These are phyloP conservation scores for Lentinus brumalis DNA, from an alignment of 768 basidiomycete species.

Conservation along the genomic window DNA sequence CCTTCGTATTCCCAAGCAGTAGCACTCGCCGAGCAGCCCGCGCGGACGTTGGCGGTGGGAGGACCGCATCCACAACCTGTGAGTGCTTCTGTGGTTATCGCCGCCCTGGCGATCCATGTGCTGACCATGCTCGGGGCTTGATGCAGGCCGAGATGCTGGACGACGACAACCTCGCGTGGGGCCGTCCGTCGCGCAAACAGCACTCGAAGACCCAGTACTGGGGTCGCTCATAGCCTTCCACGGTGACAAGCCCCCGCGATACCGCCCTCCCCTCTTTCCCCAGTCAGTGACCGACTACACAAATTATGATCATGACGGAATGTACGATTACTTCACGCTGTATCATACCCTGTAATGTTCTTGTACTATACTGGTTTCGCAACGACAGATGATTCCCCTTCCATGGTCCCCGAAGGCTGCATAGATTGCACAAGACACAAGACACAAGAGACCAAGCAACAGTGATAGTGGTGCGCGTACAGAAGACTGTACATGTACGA, in stretches of 20 bases:
- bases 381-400: not conserved
- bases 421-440: too few relatives aligned
- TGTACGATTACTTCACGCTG: not conserved
- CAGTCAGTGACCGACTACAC: not conserved
- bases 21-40: not conserved
- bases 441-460: too few relatives aligned
- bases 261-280: not conserved
- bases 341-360: not conserved
- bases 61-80: not conserved
- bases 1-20: not conserved
- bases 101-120: not conserved
- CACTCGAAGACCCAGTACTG: not conserved
- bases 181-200: slow-evolving; percentile 13
- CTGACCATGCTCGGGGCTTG: not conserved
- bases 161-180: slow-evolving; percentile 26
- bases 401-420: too few relatives aligned
- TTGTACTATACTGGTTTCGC: not conserved
- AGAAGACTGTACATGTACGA: too few relatives aligned
- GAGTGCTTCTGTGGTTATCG: not conserved
- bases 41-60: not conserved
- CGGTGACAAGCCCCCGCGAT: not conserved
- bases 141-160: slow-evolving; percentile 24
- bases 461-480: too few relatives aligned
- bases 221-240: not conserved
- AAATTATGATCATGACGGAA: too few relatives aligned